phyloP scores from a whole-genome alignment of 306 rosid genomes.

The Medicago lupulina region DNA sequence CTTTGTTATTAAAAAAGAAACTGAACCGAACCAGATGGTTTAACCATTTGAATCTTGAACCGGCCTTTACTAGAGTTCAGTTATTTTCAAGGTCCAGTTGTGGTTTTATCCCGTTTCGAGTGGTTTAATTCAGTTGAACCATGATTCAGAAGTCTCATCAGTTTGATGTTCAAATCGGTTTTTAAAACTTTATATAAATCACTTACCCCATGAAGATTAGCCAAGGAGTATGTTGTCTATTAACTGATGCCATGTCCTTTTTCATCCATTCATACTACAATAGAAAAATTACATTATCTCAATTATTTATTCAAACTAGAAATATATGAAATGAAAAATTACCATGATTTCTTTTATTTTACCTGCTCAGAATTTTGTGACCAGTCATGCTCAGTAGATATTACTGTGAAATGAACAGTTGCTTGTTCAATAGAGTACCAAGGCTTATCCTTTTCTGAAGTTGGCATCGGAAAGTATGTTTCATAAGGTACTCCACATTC shows the following conservation, averaged over 20 bases:
- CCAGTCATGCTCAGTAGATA: slow-evolving; percentile 90
- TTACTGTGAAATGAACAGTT: slow-evolving; percentile 77
- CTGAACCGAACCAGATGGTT: neutral
- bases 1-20: neutral
- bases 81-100: neutral
- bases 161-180: neutral
- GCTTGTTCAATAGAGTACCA: slow-evolving; percentile 91
- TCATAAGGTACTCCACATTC: slow-evolving; percentile 94
- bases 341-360: neutral
- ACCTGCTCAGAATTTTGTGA: slow-evolving; percentile 72
- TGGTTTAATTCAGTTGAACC: neutral
- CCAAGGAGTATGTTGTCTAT: slow-evolving; percentile 86
- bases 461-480: slow-evolving; percentile 88
- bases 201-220: slow-evolving; percentile 76
- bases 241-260: slow-evolving; percentile 80
- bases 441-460: slow-evolving; percentile 73
- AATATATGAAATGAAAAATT: slow-evolving; percentile 6
- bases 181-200: neutral
- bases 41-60: neutral
- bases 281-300: neutral
- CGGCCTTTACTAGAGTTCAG: neutral
- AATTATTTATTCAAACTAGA: slow-evolving; percentile 25
- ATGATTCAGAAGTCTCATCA: neutral
- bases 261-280: slow-evolving; percentile 79
- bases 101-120: neutral